phyloP scores from a whole-genome alignment of 2,329 filamentous ascomycete genomes.

The Hawksworthiomyces lignivorus region DNA sequence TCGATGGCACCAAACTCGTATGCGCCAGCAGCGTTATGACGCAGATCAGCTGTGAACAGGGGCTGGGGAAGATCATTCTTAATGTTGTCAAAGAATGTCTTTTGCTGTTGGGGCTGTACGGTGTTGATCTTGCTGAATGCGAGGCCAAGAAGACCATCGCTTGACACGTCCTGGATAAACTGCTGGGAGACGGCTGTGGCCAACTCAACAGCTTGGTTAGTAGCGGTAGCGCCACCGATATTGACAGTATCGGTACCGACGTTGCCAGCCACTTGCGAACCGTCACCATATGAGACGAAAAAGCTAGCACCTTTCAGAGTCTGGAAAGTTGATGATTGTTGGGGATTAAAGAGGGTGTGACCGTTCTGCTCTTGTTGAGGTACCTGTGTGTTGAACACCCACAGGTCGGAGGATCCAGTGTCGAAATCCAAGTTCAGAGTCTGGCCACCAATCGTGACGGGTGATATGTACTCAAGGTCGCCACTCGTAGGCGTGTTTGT shows the following conservation, averaged over 20 bases:
- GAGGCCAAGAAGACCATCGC: conserved; percentile 63
- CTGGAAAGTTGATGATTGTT: conserved; percentile 27
- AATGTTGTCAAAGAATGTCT: conserved; percentile 68
- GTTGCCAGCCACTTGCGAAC: conserved; percentile 52
- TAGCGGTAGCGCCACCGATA: conserved; percentile 56
- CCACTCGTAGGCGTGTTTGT: conserved; percentile 56
- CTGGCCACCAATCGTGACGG: conserved; percentile 63
- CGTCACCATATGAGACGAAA: conserved; percentile 62
- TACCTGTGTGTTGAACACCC: conserved; percentile 61
- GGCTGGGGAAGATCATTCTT: conserved; percentile 52
- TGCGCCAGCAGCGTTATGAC: conserved; percentile 49
- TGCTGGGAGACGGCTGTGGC: conserved; percentile 49
- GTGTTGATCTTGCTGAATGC: conserved; percentile 60
- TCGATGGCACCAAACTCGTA: conserved; percentile 73
- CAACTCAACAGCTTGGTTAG: conserved; percentile 59
- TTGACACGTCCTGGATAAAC: conserved; percentile 52
- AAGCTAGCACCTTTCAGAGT: conserved; percentile 42
- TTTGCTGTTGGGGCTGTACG: conserved; percentile 52
- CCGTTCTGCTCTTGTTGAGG: conserved; percentile 32
- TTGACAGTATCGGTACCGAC: conserved; percentile 62
- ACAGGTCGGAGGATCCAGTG: conserved; percentile 68
- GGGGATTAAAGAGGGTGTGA: conserved; percentile 38
- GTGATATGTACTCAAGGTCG: conserved; percentile 63
- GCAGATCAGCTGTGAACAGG: conserved; percentile 64
- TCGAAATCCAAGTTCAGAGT: conserved; percentile 64